Conservation (phyloP, 2,329 filamentous ascomycete species). For the Colletotrichum viniferum region DNA sequence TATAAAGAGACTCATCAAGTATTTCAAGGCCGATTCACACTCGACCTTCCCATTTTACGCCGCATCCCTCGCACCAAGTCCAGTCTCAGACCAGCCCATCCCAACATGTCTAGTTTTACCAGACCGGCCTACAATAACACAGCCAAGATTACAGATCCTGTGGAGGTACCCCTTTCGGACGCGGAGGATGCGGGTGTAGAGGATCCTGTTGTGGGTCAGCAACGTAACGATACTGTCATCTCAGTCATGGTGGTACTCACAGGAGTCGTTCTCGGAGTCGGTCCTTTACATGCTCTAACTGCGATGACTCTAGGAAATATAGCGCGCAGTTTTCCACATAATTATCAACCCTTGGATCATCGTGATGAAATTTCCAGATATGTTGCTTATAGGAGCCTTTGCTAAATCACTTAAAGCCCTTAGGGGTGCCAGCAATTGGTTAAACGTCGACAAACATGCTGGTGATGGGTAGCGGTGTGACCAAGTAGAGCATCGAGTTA, state of each 20-base stretch:
- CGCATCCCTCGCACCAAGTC: too few relatives aligned
- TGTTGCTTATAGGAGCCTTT: neutral
- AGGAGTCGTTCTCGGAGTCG: neutral
- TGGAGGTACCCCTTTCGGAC: neutral
- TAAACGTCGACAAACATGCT: neutral
- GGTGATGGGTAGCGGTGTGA: neutral
- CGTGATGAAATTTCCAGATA: neutral
- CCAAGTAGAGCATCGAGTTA: neutral
- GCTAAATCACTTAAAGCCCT: neutral
- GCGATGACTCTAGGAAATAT: neutral
- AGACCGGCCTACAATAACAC: neutral
- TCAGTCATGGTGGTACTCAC: neutral
- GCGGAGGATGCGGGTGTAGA: neutral
- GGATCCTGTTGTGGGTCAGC: neutral
- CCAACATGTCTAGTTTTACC: neutral
- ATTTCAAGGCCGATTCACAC: too few relatives aligned
- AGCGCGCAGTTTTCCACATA: neutral
- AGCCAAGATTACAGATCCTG: neutral
- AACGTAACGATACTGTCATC: neutral
- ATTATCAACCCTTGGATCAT: neutral
- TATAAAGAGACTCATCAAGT: too few relatives aligned
- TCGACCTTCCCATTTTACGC: too few relatives aligned
- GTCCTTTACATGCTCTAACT: neutral
- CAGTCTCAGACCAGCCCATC: neutral
- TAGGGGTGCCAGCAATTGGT: neutral